Base-by-base conservation (phyloP, 768 basidiomycete species). In the Boletus rex-veris region DNA sequence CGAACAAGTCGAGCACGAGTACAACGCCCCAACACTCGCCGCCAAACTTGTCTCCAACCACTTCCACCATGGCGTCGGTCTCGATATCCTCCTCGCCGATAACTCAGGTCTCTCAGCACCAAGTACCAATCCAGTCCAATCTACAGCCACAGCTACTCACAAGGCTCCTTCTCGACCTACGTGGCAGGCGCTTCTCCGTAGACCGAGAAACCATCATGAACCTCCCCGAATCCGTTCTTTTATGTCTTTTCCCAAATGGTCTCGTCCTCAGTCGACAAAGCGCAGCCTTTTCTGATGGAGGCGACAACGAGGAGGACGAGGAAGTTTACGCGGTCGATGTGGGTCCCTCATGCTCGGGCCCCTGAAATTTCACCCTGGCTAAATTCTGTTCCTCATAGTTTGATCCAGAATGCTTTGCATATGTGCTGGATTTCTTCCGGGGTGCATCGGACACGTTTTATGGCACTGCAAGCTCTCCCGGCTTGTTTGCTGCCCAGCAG, bases 191-290 rank as follows among this genome's bases (percentile, higher is more conserved):
- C 57, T 95, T 98, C 74, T 86, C 90, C 55, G 92, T 99, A 41
- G 97, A 98, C 74, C 82, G 96, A 61, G 96, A 98, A 75, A 94
- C 90, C 7, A 88, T 99, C 67, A 97, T 98, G 94, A 92, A 95
- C 69, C 80, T 99, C 18, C 97, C 97, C 3, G 97, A 99, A 81
- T 93, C 91, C 16, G 93, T 99, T 43, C 79, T 98, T 49, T 77
- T 99, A 36, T 98, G 95, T 71, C 78, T 99, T 57, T 99, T 98
- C 68, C 97, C 97, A 10, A 98, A 98, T 65, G 97, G 96, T 18
- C 83, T 98, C 55, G 93, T 98, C 37, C 80, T 98, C 50, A 93
- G 88, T 67, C 80, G 94, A 57, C 91, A 95, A 66, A 89, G 88
- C 55, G 80, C 82, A 8, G 85, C 85, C 16, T 73, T 89, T 50